phyloP scores from a whole-genome alignment of 176 grass and related monocot genomes.

The Raddia distichophylla region DNA sequence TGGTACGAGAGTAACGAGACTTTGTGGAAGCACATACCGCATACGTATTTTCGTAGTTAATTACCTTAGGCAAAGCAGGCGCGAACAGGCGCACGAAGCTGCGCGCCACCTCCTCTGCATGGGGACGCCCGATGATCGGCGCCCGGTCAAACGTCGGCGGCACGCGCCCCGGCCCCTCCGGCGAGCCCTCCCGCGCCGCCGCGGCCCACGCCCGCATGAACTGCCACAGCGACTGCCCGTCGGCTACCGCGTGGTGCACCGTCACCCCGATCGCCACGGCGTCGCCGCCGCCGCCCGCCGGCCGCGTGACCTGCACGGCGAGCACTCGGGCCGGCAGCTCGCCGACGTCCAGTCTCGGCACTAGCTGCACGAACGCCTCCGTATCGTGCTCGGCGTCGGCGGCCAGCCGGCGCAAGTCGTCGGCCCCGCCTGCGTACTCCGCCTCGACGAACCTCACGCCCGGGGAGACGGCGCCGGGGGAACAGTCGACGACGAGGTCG shows the following conservation, averaged over 20 bases:
- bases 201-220: conserved; percentile 57
- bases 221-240: conserved; percentile 53
- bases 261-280: conserved; percentile 47
- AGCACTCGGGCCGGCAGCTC: conserved; percentile 38
- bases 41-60: too few relatives aligned
- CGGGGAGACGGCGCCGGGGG: background rate
- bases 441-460: conserved; percentile 50
- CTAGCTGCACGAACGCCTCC: conserved; percentile 48
- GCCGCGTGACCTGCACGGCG: conserved; percentile 54
- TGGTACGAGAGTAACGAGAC: too few relatives aligned
- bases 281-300: background rate
- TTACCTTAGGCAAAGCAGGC: conserved; percentile 39
- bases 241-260: conserved; percentile 46
- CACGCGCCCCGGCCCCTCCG: background rate
- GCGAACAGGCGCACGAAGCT: conserved; percentile 4
- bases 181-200: conserved; percentile 17
- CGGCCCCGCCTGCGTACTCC: conserved; percentile 30
- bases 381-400: conserved; percentile 38
- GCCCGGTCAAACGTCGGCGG: conserved; percentile 45
- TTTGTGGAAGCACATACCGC: too few relatives aligned
- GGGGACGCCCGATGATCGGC: conserved; percentile 41
- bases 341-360: conserved; percentile 25
- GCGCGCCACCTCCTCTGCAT: conserved; percentile 22
- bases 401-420: conserved; percentile 36
- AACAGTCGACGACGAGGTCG: conserved; percentile 48